phyloP scores from a whole-genome alignment of 2,329 filamentous ascomycete species.

The Thielaviopsis euricoi region DNA sequence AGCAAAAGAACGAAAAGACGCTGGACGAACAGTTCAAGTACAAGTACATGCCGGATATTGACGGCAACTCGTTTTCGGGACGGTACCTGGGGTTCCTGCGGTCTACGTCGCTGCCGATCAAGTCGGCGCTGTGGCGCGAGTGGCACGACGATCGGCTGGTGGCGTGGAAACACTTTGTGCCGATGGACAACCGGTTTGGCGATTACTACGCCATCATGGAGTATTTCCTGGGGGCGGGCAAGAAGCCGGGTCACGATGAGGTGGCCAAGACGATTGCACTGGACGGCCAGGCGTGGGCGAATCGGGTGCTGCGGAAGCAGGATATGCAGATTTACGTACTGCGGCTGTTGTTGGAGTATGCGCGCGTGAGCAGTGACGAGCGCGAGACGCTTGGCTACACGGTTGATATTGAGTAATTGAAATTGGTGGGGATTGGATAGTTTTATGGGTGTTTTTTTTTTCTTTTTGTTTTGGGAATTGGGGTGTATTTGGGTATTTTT shows the following conservation, averaged over 20 bases:
- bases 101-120: conserved; percentile 56
- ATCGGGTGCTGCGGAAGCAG: conserved; percentile 48
- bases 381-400: conserved; percentile 39
- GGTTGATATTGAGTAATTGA: conserved; percentile 23
- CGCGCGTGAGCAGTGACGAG: conserved; percentile 33
- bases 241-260: conserved; percentile 21
- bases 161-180: conserved; percentile 67
- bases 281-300: conserved; percentile 51
- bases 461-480: neutral
- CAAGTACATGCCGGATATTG: conserved; percentile 62
- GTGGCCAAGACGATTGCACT: conserved; percentile 47
- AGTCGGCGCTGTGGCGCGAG: conserved; percentile 61
- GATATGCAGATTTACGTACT: conserved; percentile 60
- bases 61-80: conserved; percentile 56
- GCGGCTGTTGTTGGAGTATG: conserved; percentile 48
- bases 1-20: conserved; percentile 35
- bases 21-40: conserved; percentile 33
- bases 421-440: neutral
- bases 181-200: conserved; percentile 57
- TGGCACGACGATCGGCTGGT: conserved; percentile 65
- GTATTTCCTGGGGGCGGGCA: conserved; percentile 41
- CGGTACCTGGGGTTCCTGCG: conserved; percentile 53
- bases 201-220: conserved; percentile 60
- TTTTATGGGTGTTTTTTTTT: neutral
- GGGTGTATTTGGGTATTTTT: neutral